These are phyloP conservation scores for Achaetomiella virescens DNA, from an alignment of 495 filamentous ascomycete species.

Conservation along the genomic window DNA sequence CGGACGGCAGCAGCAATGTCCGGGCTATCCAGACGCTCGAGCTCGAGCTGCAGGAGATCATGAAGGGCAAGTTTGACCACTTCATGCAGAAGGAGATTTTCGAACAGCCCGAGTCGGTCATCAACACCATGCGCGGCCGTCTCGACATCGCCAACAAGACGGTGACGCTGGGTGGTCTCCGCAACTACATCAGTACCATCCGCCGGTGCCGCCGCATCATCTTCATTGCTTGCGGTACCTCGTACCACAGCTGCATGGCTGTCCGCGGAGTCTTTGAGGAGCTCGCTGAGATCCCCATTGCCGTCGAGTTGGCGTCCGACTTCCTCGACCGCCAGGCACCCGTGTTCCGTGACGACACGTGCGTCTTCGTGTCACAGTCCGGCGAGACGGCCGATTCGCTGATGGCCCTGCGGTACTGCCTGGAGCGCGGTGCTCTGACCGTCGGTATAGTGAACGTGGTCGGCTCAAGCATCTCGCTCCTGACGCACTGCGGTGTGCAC, in stretches of 20 bases:
- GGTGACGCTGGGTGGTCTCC: slow-evolving; percentile 89
- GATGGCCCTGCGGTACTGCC: slow-evolving; percentile 92
- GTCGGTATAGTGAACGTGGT: slow-evolving; percentile 98
- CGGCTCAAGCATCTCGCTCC: slow-evolving; percentile 93
- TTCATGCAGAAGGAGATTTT: slow-evolving; percentile 99
- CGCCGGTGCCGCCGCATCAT: slow-evolving; percentile 93
- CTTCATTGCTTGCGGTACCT: slow-evolving; percentile 97
- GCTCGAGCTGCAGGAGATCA: slow-evolving; percentile 98
- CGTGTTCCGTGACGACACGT: slow-evolving; percentile 99
- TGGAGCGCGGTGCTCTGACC: slow-evolving; percentile 93
- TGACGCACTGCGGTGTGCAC: slow-evolving; percentile 99
- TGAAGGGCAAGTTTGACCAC: slow-evolving; percentile 99
- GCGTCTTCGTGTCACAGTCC: slow-evolving; percentile 97
- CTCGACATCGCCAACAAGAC: slow-evolving; percentile 86
- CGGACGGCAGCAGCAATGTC: slow-evolving; percentile 92
- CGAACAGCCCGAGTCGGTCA: slow-evolving; percentile 96
- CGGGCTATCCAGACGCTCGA: slow-evolving; percentile 97
- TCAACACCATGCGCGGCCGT: slow-evolving; percentile 99
- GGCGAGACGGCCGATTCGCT: slow-evolving; percentile 98
- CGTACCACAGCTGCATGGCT: slow-evolving; percentile 98
- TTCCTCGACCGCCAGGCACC: slow-evolving; percentile 96
- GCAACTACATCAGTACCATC: slow-evolving; percentile 94
- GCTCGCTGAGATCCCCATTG: slow-evolving; percentile 93
- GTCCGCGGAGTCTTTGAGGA: slow-evolving; percentile 97
- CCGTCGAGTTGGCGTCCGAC: slow-evolving; percentile 94